These are phyloP conservation scores for Trametes hirsuta DNA, from an alignment of 1,284 basidiomycete species.

Conservation along the genomic window DNA sequence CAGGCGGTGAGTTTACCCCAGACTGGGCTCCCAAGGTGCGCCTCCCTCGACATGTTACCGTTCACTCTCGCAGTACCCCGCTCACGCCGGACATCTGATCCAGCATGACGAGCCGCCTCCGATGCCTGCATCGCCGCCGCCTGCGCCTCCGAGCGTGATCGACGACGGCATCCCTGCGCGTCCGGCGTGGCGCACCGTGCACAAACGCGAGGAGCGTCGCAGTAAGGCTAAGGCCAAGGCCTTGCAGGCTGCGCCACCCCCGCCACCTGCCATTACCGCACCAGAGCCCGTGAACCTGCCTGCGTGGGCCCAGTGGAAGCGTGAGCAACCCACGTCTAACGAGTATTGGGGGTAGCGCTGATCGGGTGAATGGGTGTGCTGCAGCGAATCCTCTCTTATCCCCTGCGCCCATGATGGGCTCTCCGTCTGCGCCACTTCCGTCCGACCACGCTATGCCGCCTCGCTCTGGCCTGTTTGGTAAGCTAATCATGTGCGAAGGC, in stretches of 20 bases:
- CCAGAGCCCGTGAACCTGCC: constrained; percentile 55
- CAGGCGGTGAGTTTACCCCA: constrained; percentile 68
- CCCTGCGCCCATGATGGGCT: constrained; percentile 46
- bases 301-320: constrained; percentile 79
- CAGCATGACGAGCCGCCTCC: constrained; percentile 23
- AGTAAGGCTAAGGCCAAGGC: constrained; percentile 44
- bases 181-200: constrained; percentile 72
- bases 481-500: constrained; percentile 9
- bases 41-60: neutral
- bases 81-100: neutral
- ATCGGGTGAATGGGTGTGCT: constrained; percentile 1
- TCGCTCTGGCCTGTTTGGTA: constrained; percentile 68
- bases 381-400: constrained; percentile 60
- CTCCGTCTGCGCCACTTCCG: constrained; percentile 40
- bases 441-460: constrained; percentile 41
- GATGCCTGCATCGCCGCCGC: constrained; percentile 24
- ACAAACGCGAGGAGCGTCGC: constrained; percentile 58
- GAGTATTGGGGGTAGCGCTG: neutral
- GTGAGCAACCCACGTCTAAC: constrained; percentile 41
- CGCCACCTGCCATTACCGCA: constrained; percentile 37
- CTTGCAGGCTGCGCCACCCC: constrained; percentile 41
- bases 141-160: constrained; percentile 35
- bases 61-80: neutral
- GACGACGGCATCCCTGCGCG: constrained; percentile 53
- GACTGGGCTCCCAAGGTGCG: constrained; percentile 63